Evolutionary conservation across 164 flowering plant species (phyloP), one percentile per base, ranked within the genome.

Genomic region (Saururus chinensis): DNA sequence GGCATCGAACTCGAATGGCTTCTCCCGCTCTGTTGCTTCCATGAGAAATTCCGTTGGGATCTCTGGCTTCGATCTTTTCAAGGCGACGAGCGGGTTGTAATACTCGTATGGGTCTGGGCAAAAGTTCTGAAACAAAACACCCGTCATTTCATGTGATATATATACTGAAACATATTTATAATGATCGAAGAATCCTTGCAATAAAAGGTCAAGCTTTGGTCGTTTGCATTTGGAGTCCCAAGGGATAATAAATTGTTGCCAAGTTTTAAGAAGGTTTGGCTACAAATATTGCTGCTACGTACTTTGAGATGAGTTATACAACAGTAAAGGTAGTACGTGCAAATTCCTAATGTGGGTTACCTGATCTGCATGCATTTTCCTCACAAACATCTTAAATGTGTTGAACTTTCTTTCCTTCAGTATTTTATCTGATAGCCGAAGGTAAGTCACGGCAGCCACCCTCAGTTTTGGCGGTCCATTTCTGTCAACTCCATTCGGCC

Each of bases 291-390:
- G 17, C 1, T 45, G 17, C 14, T 17, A 55, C 19, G 4, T n/a
- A 13, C 24, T n/a, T n/a, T n/a, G n/a, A 56, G 4, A 41, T 56
- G 19, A 52, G 24, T 11, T n/a, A n/a, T n/a, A n/a, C n/a, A n/a
- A n/a, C n/a, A n/a, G n/a, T n/a, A n/a, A n/a, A n/a, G n/a, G n/a
- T n/a, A n/a, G n/a, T n/a, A n/a, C n/a, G n/a, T n/a, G n/a, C n/a
- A n/a, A n/a, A n/a, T n/a, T n/a, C n/a, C n/a, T n/a, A n/a, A 40
- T 48, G 40, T 45, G 56, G 20, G 64, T 66, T 67, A 91, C 95
- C 82, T 70, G 86, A 70, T 85, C 84, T 23, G 87, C 96, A 77
- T 85, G 98, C 89, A 87, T 84, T 75, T 81, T 84, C 82, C 64
- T 80, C 57, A 89, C 89, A 66, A 85, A 85, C 13, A 56, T 70